Base-by-base conservation (phyloP, 176 grass and related monocot species). In the Rhipidocladum racemiflorum region DNA sequence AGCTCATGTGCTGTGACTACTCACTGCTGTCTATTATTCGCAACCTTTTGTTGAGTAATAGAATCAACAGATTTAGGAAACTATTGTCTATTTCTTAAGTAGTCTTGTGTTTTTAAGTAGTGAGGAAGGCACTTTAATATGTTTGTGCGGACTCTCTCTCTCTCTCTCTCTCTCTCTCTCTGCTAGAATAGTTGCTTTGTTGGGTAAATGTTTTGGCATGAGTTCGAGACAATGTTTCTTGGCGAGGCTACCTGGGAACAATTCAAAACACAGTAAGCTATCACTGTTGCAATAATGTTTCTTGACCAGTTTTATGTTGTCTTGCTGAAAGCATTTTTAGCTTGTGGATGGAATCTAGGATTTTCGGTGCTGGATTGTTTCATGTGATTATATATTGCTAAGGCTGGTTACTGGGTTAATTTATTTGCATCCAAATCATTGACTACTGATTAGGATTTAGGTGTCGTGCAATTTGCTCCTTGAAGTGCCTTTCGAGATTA, bases 401-500 rank as follows among this genome's bases (percentile, higher is more conserved):
- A 36, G 38, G 42, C 8, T 9, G 28, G n/a, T 65, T 65, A 38
- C 9, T 57, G 10, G 65, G 35, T 55, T 75, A 27, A 3, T 65
- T 74, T 39, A 4, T 16, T 84, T 16, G 46, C 34, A 29, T 53
- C 6, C 16, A 67, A 11, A 75, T 66, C 6, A 51, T 25, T 74
- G 18, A 42, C 34, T 68, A 51, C 18, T 74, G 18, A 42, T 46
- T 68, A 56, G 35, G 40, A 48, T 44, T 71, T 82, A n/a, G 8
- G 55, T 23, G 0, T 21, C 44, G 51, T 64, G 29, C 81, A 74
- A 25, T 23, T 57, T 79, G 18, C 55, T n/a, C 29, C 70, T 70
- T 56, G 44, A 85, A 35, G 8, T 25, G 21, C 48, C 13, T 23
- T 20, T 17, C 27, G 10, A 85, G 49, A 65, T 74, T 85, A 82